phyloP scores from a whole-genome alignment of 805 yeast genomes.

The Metschnikowia vanudenii region DNA sequence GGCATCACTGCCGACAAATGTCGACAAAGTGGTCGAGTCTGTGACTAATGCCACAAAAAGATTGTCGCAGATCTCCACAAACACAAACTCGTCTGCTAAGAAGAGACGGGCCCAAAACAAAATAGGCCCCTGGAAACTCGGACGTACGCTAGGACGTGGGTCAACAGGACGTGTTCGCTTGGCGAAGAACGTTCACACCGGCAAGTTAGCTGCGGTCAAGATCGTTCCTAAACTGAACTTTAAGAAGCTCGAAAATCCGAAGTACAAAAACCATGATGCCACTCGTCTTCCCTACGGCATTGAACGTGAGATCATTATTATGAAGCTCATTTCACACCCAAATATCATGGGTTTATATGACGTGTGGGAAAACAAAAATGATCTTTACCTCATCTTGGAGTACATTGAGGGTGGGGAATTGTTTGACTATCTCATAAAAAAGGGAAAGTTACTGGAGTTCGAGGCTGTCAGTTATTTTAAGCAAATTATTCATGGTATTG shows the following conservation, averaged over 20 bases:
- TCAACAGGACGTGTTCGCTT: conserved; percentile 92
- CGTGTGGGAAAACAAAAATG: conserved; percentile 85
- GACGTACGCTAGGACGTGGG: conserved; percentile 94
- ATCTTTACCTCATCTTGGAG: conserved; percentile 82
- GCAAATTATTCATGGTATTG: conserved; percentile 80
- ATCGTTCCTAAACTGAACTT: conserved; percentile 86
- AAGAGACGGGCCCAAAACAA: conserved; percentile 50
- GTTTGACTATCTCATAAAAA: conserved; percentile 84
- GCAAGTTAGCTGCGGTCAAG: conserved; percentile 93
- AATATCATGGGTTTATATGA: conserved; percentile 78
- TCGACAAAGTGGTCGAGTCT: conserved; percentile 44
- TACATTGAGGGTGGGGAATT: conserved; percentile 97
- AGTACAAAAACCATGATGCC: conserved; percentile 45
- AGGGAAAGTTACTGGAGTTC: conserved; percentile 82
- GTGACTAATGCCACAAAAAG: conserved; percentile 49
- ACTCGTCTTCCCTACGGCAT: conserved; percentile 74
- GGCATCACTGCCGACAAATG: conserved; percentile 21
- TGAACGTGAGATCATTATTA: conserved; percentile 80
- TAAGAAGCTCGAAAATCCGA: conserved; percentile 47
- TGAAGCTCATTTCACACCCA: conserved; percentile 77
- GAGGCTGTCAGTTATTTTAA: conserved; percentile 90
- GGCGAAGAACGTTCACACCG: conserved; percentile 82
- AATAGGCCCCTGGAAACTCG: conserved; percentile 96
- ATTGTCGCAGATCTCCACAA: conserved; percentile 48
- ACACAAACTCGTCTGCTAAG: conserved; percentile 40